These are phyloP conservation scores for Begonia fuchsioides DNA, from an alignment of 306 rosid genomes.

Conservation along the genomic window DNA sequence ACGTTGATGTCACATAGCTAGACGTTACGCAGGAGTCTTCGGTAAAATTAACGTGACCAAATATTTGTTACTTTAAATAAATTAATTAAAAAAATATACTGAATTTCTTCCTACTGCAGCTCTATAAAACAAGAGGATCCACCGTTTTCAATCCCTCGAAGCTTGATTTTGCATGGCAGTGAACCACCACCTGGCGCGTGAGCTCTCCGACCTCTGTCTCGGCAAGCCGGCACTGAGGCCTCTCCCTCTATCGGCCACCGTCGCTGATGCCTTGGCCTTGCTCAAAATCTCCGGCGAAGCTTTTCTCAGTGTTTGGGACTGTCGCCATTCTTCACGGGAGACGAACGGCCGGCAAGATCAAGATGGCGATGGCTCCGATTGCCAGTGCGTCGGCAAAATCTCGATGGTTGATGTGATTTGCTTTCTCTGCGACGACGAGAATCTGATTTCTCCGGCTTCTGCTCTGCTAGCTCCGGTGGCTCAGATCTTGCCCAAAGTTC, in stretches of 20 bases:
- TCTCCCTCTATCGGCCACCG: constrained; percentile 43
- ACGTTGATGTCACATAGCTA: no score
- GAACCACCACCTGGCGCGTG: constrained; percentile 52
- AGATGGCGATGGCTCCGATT: constrained; percentile 6
- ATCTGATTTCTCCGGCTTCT: constrained; percentile 39
- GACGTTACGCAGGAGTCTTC: no score
- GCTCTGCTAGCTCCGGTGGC: constrained; percentile 63
- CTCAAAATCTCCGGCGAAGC: constrained; percentile 46
- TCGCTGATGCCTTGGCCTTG: constrained; percentile 55
- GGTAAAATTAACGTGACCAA: no score
- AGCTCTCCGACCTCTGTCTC: constrained; percentile 91
- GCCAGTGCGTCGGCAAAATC: constrained; percentile 61
- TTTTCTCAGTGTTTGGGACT: constrained; percentile 72
- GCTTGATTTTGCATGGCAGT: constrained; percentile 69
- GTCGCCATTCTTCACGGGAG: constrained; percentile 15
- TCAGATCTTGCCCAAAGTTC: constrained; percentile 21
- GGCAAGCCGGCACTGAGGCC: constrained; percentile 91
- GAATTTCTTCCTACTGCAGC: no score
- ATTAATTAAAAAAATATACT: no score
- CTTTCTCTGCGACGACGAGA: constrained; percentile 41
- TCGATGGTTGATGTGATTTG: constrained; percentile 79
- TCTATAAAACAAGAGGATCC: no score
- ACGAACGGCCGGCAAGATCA: constrained; percentile 1
- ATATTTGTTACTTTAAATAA: no score
- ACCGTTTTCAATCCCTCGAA: no score